Percentiles rank a stretch among this genome's conserved stretches.
These are phyloP conservation scores for Penicilliopsis zonata DNA, from an alignment of 495 filamentous ascomycete genomes.

Conservation along the genomic window DNA sequence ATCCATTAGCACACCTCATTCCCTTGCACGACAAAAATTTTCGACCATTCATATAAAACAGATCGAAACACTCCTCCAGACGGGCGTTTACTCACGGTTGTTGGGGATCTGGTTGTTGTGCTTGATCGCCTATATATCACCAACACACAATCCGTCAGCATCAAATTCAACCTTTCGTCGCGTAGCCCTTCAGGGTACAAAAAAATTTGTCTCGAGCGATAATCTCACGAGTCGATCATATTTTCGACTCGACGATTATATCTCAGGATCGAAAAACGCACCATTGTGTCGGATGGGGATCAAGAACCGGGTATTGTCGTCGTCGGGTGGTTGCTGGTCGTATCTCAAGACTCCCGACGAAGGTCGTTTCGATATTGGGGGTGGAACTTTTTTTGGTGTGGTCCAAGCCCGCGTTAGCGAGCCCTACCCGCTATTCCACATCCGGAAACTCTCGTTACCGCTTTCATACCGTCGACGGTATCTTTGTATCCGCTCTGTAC, in stretches of 20 bases:
- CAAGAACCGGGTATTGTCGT: slow-evolving; percentile 39
- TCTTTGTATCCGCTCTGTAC: not conserved
- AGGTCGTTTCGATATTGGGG: slow-evolving; percentile 16
- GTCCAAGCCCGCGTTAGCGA: slow-evolving; percentile 34
- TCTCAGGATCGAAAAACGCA: slow-evolving; percentile 23
- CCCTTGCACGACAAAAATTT: not conserved
- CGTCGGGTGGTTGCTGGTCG: slow-evolving; percentile 38
- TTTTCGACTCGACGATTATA: not conserved
- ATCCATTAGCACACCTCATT: slow-evolving; percentile 13
- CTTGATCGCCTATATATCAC: slow-evolving; percentile 73
- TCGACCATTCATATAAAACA: not conserved
- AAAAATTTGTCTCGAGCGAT: not conserved
- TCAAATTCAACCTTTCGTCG: not conserved
- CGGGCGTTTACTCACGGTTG: slow-evolving; percentile 67
- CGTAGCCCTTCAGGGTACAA: not conserved
- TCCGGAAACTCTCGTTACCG: slow-evolving; percentile 3
- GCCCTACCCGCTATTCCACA: slow-evolving; percentile 26
- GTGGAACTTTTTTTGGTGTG: slow-evolving; percentile 37
- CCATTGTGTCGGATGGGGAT: slow-evolving; percentile 57
- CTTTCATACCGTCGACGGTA: not conserved
- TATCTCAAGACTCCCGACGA: slow-evolving; percentile 23
- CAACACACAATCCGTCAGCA: slow-evolving; percentile 20
- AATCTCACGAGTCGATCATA: slow-evolving; percentile 2
- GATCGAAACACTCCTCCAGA: not conserved
- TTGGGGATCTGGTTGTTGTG: slow-evolving; percentile 98